Evolutionary conservation across 2,329 filamentous ascomycete genomes (phyloP).

Genomic region (Aspergillus sp.): DNA sequence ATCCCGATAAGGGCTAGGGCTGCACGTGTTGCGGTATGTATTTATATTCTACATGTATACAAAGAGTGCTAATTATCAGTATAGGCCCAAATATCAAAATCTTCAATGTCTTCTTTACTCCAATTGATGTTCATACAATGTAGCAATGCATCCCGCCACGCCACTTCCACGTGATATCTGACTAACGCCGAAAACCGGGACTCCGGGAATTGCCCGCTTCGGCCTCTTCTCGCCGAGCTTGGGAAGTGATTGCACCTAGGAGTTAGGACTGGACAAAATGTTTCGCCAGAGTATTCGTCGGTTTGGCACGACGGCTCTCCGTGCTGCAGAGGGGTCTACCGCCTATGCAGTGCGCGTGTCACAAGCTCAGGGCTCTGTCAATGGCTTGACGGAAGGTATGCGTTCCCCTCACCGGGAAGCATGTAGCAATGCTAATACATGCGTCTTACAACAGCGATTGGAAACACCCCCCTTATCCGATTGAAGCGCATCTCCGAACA

Average conservation of each 20-base stretch:
- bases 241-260: too few relatives aligned
- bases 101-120: too few relatives aligned
- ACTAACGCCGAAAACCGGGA: not conserved
- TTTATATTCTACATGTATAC: not conserved
- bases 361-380: conserved; percentile 69
- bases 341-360: conserved; percentile 66
- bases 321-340: conserved; percentile 46
- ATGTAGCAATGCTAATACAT: not conserved
- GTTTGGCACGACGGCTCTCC: conserved; percentile 58
- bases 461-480: conserved; percentile 90
- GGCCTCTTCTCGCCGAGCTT: not conserved
- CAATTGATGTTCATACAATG: too few relatives aligned
- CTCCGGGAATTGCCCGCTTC: not conserved
- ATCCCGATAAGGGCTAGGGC: conserved; percentile 27
- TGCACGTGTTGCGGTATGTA: conserved; percentile 14
- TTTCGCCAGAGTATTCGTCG: conserved; percentile 62
- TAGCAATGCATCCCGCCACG: too few relatives aligned
- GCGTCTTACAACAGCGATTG: conserved; percentile 62
- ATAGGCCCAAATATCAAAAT: too few relatives aligned
- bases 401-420: conserved; percentile 2
- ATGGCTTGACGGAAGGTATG: conserved; percentile 74
- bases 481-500: conserved; percentile 81
- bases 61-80: too few relatives aligned
- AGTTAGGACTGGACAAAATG: conserved; percentile 44
- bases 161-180: not conserved